phyloP scores from a whole-genome alignment of 2,329 filamentous ascomycete species.

The Bretziella fagacearum region DNA sequence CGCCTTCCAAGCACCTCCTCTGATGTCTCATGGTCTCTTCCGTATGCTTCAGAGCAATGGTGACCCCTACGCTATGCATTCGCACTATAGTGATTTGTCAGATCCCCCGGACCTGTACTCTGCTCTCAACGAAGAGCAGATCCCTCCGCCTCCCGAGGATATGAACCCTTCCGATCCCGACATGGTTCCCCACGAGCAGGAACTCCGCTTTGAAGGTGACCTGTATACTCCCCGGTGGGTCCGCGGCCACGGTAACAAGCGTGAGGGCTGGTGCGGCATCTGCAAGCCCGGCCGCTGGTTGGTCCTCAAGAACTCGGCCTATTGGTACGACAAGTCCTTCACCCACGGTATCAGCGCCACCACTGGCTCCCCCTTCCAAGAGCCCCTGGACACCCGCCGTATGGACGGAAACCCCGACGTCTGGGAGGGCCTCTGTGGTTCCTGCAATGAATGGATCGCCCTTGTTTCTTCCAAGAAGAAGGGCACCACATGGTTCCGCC shows the following conservation, averaged over 20 bases:
- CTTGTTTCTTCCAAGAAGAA: slow-evolving; percentile 78
- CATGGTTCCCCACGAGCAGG: slow-evolving; percentile 60
- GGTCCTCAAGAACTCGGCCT: slow-evolving; percentile 76
- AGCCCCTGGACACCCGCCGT: slow-evolving; percentile 55
- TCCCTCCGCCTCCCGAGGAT: slow-evolving; percentile 59
- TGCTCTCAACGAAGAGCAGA: slow-evolving; percentile 55
- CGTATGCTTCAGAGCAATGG: slow-evolving; percentile 60
- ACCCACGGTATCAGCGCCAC: slow-evolving; percentile 73
- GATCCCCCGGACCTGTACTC: slow-evolving; percentile 64
- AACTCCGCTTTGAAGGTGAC: slow-evolving; percentile 62
- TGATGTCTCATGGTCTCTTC: slow-evolving; percentile 57
- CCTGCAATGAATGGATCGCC: slow-evolving; percentile 66
- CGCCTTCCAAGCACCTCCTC: slow-evolving; percentile 34
- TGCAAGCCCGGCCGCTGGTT: slow-evolving; percentile 77
- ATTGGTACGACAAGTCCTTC: slow-evolving; percentile 88
- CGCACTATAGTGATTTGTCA: slow-evolving; percentile 56
- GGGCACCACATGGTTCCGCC: slow-evolving; percentile 80
- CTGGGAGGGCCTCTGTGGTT: slow-evolving; percentile 64
- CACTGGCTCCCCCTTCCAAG: slow-evolving; percentile 61
- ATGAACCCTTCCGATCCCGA: slow-evolving; percentile 67
- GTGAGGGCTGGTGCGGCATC: slow-evolving; percentile 78
- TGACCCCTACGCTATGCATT: slow-evolving; percentile 47
- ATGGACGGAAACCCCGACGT: slow-evolving; percentile 70
- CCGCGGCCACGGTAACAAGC: slow-evolving; percentile 70
- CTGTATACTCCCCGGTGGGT: slow-evolving; percentile 74